Evolutionary conservation across 768 basidiomycete genomes (phyloP).

Genomic region (Coprinellus micaceus): DNA sequence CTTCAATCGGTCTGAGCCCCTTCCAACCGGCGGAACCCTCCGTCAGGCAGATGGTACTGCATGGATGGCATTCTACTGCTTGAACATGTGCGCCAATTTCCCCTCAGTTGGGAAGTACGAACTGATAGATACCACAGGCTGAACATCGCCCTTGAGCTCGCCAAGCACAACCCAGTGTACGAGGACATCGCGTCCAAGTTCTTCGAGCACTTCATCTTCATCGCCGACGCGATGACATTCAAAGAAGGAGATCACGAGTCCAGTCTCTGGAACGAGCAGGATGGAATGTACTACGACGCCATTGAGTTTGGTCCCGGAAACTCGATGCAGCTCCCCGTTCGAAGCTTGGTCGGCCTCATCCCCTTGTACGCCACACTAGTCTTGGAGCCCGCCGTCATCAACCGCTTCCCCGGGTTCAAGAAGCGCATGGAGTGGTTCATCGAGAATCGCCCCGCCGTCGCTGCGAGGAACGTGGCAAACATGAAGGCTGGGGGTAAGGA

Average conservation of each 20-base stretch:
- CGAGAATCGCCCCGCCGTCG: constrained; percentile 84
- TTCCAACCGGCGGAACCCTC: constrained; percentile 90
- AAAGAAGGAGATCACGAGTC: constrained; percentile 70
- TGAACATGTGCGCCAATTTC: constrained; percentile 73
- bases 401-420: constrained; percentile 95
- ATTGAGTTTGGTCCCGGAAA: constrained; percentile 82
- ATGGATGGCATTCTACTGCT: constrained; percentile 99
- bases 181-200: constrained; percentile 99
- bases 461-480: constrained; percentile 91
- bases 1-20: constrained; percentile 95
- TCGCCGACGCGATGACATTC: constrained; percentile 98
- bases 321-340: constrained; percentile 88
- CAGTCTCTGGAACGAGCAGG: constrained; percentile 93
- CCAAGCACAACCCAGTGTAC: constrained; percentile 96
- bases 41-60: constrained; percentile 98
- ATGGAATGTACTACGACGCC: constrained; percentile 98
- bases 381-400: constrained; percentile 83
- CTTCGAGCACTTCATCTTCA: constrained; percentile 98
- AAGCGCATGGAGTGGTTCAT: constrained; percentile 99
- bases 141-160: constrained; percentile 94
- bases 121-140: constrained; percentile 73
- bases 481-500: constrained; percentile 81
- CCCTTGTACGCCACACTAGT: constrained; percentile 94
- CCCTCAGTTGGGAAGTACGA: no score
- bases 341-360: constrained; percentile 95